These are phyloP conservation scores for Prunus mira DNA, from an alignment of 306 rosid species.

Conservation along the genomic window DNA sequence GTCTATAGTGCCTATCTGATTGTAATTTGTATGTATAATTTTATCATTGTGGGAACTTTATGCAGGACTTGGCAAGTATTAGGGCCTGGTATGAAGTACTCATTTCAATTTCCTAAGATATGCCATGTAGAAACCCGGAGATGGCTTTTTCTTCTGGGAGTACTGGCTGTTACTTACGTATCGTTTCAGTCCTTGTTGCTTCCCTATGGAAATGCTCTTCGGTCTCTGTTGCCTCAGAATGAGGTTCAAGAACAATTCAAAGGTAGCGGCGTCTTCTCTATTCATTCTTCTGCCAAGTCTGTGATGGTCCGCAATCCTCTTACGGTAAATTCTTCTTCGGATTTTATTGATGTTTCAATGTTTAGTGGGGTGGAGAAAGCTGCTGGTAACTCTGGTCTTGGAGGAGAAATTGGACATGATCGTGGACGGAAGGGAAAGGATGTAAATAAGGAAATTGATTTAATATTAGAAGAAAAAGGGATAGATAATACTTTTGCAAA, in stretches of 20 bases:
- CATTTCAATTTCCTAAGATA: slow-evolving; percentile 36
- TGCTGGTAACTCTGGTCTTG: not conserved
- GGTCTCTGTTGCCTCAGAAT: slow-evolving; percentile 45
- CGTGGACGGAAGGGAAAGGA: slow-evolving; percentile 11
- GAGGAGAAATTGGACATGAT: slow-evolving; percentile 21
- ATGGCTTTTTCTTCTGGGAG: slow-evolving; percentile 54
- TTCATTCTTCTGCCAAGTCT: slow-evolving; percentile 42
- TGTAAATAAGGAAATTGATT: slow-evolving; percentile 13
- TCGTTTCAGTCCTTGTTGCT: slow-evolving; percentile 69
- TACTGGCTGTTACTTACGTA: slow-evolving; percentile 57
- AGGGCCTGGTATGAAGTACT: slow-evolving; percentile 26
- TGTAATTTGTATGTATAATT: not conserved
- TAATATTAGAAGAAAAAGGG: slow-evolving; percentile 4
- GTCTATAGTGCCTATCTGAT: not conserved
- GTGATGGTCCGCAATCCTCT: slow-evolving; percentile 45
- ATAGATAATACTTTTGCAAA: slow-evolving; percentile 25
- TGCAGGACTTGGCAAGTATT: slow-evolving; percentile 25
- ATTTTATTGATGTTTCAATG: slow-evolving; percentile 30
- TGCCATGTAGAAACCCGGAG: slow-evolving; percentile 41
- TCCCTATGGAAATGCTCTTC: slow-evolving; percentile 62
- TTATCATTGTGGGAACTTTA: slow-evolving; percentile 19
- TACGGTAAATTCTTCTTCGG: slow-evolving; percentile 35
- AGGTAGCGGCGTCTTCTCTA: slow-evolving; percentile 10
- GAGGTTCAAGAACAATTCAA: slow-evolving; percentile 12
- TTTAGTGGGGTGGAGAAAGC: slow-evolving; percentile 23